Evolutionary conservation across 208 protist genomes (phyloP).

Genomic region (Histomonas meleagridis): DNA sequence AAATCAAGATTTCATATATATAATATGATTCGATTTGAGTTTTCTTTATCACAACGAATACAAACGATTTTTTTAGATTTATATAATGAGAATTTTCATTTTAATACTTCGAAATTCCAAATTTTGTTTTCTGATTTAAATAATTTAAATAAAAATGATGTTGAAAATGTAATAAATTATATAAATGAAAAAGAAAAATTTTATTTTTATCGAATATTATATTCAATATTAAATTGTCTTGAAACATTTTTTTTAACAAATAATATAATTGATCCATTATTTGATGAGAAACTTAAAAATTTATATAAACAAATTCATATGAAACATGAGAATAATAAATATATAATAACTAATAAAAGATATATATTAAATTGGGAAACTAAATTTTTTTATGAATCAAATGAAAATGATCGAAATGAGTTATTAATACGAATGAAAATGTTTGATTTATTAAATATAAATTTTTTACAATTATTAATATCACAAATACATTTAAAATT

Average conservation of each 20-base stretch:
- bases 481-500: constrained; percentile 1
- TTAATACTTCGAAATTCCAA: neutral
- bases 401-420: neutral
- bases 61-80: neutral
- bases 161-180: neutral
- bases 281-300: neutral
- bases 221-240: neutral
- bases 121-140: neutral
- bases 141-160: neutral
- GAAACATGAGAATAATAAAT: neutral
- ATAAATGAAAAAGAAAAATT: neutral
- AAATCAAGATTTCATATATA: neutral
- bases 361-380: neutral
- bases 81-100: neutral
- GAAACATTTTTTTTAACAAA: neutral
- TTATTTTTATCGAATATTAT: neutral
- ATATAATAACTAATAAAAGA: neutral
- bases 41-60: neutral
- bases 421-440: neutral
- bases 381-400: neutral
- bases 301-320: neutral
- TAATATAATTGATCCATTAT: neutral
- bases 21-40: neutral
- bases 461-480: neutral
- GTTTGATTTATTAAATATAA: neutral